These are phyloP conservation scores for Albophoma yamanashiensis DNA, from an alignment of 2,329 filamentous ascomycete genomes.

Conservation along the genomic window DNA sequence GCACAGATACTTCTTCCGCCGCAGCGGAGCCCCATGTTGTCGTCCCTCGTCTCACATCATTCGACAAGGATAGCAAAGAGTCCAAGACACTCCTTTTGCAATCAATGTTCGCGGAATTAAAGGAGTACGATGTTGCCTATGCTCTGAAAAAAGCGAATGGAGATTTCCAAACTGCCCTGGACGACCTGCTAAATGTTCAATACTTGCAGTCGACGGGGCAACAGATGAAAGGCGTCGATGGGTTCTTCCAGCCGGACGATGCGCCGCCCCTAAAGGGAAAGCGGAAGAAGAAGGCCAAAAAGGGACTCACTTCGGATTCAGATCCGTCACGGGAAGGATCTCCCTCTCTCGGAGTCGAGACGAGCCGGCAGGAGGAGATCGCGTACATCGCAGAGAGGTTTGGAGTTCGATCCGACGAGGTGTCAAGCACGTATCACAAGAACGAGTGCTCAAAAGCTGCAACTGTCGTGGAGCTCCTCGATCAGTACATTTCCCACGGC, in stretches of 20 bases:
- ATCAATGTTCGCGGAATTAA: conserved; percentile 62
- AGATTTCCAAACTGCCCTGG: conserved; percentile 60
- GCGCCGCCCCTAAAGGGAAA: conserved; percentile 26
- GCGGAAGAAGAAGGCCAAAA: conserved; percentile 24
- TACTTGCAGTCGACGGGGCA: conserved; percentile 61
- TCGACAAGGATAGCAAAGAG: conserved; percentile 35
- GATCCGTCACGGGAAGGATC: conserved; percentile 8
- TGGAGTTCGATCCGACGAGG: conserved; percentile 27
- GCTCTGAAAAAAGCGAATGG: conserved; percentile 57
- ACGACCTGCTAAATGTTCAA: conserved; percentile 69
- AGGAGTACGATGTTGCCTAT: conserved; percentile 52
- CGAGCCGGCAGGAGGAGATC: conserved; percentile 29
- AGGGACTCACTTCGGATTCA: conserved; percentile 7
- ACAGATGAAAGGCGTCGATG: conserved; percentile 67
- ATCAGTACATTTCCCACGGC: conserved; percentile 29
- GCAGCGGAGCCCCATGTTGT: conserved; percentile 9
- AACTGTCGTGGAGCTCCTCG: conserved; percentile 30
- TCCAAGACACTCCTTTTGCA: conserved; percentile 54
- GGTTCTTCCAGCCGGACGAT: conserved; percentile 53
- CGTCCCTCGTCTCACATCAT: conserved; percentile 19
- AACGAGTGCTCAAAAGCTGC: conserved; percentile 26
- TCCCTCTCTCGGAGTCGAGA: conserved; percentile 10
- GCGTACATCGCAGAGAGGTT: conserved; percentile 33
- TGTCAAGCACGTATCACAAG: conserved; percentile 27
- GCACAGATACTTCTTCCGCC: conserved; percentile 15